Conservation (phyloP, 2,329 filamentous ascomycete species). For the Penicillium capsulatum region DNA sequence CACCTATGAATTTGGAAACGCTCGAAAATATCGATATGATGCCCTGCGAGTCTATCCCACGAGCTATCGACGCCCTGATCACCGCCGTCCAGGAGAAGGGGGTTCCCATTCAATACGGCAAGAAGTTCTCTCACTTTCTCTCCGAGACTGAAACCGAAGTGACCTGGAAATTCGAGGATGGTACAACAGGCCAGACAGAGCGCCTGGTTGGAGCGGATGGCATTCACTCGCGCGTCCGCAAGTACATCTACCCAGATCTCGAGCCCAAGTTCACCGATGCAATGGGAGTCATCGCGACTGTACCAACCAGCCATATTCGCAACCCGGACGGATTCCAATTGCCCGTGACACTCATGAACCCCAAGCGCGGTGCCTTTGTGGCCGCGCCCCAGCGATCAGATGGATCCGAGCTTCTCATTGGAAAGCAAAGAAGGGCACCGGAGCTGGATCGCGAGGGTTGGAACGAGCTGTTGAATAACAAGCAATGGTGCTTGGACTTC, state of each 20-base stretch:
- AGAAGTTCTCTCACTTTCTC: slow-evolving; percentile 47
- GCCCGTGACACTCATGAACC: slow-evolving; percentile 45
- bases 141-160: slow-evolving; percentile 42
- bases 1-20: slow-evolving; percentile 48
- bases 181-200: slow-evolving; percentile 36
- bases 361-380: slow-evolving; percentile 47
- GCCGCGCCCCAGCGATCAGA: slow-evolving; percentile 49
- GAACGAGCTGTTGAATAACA: slow-evolving; percentile 41
- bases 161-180: slow-evolving; percentile 48
- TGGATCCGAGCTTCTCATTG: slow-evolving; percentile 49
- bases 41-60: slow-evolving; percentile 54
- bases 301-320: slow-evolving; percentile 39
- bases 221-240: slow-evolving; percentile 55
- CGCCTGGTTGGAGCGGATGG: slow-evolving; percentile 57
- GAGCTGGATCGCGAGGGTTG: slow-evolving; percentile 43
- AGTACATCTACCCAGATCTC: slow-evolving; percentile 49
- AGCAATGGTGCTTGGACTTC: slow-evolving; percentile 37
- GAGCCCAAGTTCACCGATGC: slow-evolving; percentile 51
- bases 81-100: slow-evolving; percentile 33
- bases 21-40: slow-evolving; percentile 50
- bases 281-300: slow-evolving; percentile 38
- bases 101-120: slow-evolving; percentile 47
- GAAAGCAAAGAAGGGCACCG: slow-evolving; percentile 41
- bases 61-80: slow-evolving; percentile 51
- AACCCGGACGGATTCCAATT: slow-evolving; percentile 36